Evolutionary conservation across 176 grass and related monocot genomes (phyloP).

Genomic region (Melocanna baccifera): DNA sequence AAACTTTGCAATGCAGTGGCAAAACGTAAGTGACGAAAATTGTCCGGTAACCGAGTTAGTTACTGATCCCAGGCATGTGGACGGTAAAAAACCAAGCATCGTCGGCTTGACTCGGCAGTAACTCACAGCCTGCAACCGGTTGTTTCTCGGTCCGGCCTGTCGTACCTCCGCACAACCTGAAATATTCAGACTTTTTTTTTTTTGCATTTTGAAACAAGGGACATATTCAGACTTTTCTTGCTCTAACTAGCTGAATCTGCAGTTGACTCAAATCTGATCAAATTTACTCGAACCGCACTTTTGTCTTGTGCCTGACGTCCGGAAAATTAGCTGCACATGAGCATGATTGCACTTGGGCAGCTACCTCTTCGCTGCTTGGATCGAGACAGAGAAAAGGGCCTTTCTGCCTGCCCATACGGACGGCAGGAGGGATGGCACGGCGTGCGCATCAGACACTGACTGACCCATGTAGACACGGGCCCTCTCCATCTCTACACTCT

Average conservation of each 20-base stretch:
- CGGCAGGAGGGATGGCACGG: background rate
- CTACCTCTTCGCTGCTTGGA: background rate
- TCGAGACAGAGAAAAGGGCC: background rate
- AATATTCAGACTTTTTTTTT: background rate
- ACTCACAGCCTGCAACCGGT: background rate
- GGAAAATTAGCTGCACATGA: background rate
- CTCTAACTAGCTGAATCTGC: background rate
- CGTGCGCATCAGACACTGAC: background rate
- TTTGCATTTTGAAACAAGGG: too few relatives aligned
- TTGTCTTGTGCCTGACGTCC: background rate
- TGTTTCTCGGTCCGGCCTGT: too few relatives aligned
- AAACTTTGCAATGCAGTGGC: background rate
- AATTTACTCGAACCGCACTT: background rate
- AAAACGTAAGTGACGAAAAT: background rate
- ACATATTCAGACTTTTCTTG: too few relatives aligned
- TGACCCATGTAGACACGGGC: background rate
- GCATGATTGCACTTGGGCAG: background rate
- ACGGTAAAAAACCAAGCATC: too few relatives aligned
- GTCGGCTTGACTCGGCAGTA: too few relatives aligned
- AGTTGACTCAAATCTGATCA: background rate
- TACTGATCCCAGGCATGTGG: background rate
- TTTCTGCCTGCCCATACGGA: constrained; percentile 22
- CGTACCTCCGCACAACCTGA: background rate
- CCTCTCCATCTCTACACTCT: background rate
- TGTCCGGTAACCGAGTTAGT: background rate